phyloP scores from a whole-genome alignment of 2,329 filamentous ascomycete species.

The Colletotrichum tamarilloi region DNA sequence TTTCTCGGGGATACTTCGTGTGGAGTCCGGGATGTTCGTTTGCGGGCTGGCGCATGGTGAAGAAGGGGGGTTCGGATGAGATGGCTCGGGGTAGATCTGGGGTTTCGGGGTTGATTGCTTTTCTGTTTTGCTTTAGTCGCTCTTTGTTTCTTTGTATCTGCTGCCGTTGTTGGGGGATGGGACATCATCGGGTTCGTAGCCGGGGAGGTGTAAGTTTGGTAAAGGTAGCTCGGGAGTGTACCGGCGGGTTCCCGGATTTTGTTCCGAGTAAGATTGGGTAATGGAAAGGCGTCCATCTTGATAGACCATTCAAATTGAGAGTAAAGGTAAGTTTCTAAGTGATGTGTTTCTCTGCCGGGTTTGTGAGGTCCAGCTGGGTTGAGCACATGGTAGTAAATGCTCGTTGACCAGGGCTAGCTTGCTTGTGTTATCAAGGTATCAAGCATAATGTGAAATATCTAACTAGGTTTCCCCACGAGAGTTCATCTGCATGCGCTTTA shows the following conservation, averaged over 20 bases:
- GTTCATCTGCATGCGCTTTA: too few relatives aligned
- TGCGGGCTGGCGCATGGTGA: too few relatives aligned
- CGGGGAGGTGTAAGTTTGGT: neutral
- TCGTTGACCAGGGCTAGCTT: too few relatives aligned
- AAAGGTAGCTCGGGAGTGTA: neutral
- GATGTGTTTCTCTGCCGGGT: neutral
- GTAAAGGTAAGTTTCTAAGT: neutral
- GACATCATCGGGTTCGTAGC: neutral
- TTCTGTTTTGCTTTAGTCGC: too few relatives aligned
- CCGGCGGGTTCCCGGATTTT: too few relatives aligned
- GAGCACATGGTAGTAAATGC: too few relatives aligned
- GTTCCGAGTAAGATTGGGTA: neutral
- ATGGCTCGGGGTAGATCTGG: neutral
- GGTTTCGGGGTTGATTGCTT: neutral
- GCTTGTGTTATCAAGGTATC: too few relatives aligned
- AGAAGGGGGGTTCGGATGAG: neutral
- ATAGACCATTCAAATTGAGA: too few relatives aligned
- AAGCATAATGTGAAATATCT: too few relatives aligned
- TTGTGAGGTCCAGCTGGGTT: too few relatives aligned
- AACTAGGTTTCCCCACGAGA: too few relatives aligned
- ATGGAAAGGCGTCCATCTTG: neutral
- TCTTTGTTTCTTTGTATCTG: too few relatives aligned
- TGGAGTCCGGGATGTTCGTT: neutral
- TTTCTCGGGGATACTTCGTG: neutral
- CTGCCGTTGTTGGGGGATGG: neutral